A percentile compares a stretch with the other conserved stretches of the same genome.
These are phyloP conservation scores for Diplodia sapinea DNA, from an alignment of 2,329 filamentous ascomycete genomes.

Conservation along the genomic window DNA sequence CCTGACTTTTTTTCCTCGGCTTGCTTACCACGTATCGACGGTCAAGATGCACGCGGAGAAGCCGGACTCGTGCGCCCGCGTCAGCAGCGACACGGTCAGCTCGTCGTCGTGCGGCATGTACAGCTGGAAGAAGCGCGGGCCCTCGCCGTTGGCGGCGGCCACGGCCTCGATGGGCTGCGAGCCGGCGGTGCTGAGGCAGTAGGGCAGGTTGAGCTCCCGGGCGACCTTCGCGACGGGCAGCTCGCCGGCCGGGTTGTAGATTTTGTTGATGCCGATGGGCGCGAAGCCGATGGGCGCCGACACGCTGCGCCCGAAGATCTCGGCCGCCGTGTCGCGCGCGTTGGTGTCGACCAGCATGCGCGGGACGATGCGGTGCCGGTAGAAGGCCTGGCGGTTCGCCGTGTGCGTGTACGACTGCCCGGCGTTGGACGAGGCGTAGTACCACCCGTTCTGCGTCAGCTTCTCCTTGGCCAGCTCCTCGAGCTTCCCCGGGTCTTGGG, in stretches of 20 bases:
- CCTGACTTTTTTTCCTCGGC: too few relatives aligned
- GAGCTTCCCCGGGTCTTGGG: constrained; percentile 62
- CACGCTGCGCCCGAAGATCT: constrained; percentile 66
- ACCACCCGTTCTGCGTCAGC: constrained; percentile 64
- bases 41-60: constrained; percentile 66
- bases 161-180: constrained; percentile 64
- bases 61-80: constrained; percentile 60
- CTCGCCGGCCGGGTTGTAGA: constrained; percentile 66
- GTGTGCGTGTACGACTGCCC: constrained; percentile 60
- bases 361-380: constrained; percentile 67
- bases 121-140: constrained; percentile 65
- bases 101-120: constrained; percentile 70
- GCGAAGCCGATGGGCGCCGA: constrained; percentile 68
- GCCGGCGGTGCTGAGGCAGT: constrained; percentile 65
- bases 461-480: constrained; percentile 63
- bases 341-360: constrained; percentile 67
- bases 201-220: constrained; percentile 64
- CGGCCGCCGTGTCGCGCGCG: constrained; percentile 61
- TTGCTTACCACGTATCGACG: constrained; percentile 63
- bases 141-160: constrained; percentile 59
- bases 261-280: constrained; percentile 69
- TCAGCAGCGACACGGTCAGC: constrained; percentile 61
- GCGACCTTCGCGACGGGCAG: constrained; percentile 65
- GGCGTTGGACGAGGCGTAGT: constrained; percentile 64
- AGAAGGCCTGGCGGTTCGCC: constrained; percentile 68